Evolutionary conservation across 169 alveolate species (phyloP), one percentile per base, ranked within the genome.

Genomic region (Plasmodium malariae): DNA sequence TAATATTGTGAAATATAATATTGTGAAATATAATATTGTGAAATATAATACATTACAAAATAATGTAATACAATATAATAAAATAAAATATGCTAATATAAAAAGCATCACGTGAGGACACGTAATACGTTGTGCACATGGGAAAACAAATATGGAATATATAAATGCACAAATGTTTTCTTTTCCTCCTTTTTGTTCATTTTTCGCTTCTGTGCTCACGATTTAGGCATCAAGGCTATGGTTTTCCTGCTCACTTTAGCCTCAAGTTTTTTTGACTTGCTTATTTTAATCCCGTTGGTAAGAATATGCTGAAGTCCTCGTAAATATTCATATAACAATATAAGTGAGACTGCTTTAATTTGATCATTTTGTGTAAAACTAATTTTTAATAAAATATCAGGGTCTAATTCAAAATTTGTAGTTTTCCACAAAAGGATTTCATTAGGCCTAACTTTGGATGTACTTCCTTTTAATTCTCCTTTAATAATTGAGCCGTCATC

Each of bases 401-500:
- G 89, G 11, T 78, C 76, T 5, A 78, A 12, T 14, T 62, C 30
- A 17, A 78, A 62, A 78, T 30, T 28, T 60, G 71, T 36, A 24
- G 76, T 78, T 54, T 9, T 78, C 89, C 89, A 78, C 28, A 65
- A 14, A 28, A 78, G 30, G n/a, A 78, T 21, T 78, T 78, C 89
- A 28, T 57, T 45, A 45, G 24, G 43, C 45, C 63, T 78, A 30
- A 45, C 54, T 69, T 78, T 78, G 9, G 67, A 48, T 54, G 62
- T 14, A 37, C 30, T 78, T 37, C 40, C 51, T 54, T 78, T 78
- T 40, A 62, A 43, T 54, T 78, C 48, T 3, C 89, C 89, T 40
- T 54, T 63, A 28, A 78, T 12, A n/a, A 78, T 69, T 12, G 89
- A 62, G 24, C 76, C 76, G 48, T 78, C 89, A 78, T 78, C 89